Conservation (phyloP, 2,329 filamentous ascomycete genomes). For the Orbilia javanica region DNA sequence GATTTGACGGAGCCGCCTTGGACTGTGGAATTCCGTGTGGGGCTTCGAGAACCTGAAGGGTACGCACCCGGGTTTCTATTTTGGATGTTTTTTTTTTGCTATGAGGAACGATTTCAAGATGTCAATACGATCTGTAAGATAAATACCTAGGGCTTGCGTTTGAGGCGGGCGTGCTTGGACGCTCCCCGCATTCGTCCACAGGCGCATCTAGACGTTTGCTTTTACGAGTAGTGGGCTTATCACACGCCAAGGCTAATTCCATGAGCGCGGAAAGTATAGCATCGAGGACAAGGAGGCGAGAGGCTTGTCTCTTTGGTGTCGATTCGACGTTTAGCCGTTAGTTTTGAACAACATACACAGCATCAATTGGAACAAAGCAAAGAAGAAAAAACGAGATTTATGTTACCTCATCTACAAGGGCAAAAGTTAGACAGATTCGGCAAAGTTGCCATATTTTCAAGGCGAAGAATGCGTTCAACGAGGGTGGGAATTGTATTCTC, state of each 20-base stretch:
- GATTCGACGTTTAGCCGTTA: background rate
- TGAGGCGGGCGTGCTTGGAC: too few species aligned
- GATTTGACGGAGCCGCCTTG: background rate
- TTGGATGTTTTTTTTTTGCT: background rate
- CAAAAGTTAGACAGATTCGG: slow-evolving; percentile 9
- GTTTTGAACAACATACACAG: background rate
- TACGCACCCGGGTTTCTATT: background rate
- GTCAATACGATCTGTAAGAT: background rate
- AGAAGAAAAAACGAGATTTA: background rate
- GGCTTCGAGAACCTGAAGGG: background rate
- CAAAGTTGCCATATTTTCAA: slow-evolving; percentile 3
- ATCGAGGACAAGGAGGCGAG: background rate
- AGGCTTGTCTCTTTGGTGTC: background rate
- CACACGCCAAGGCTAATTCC: background rate
- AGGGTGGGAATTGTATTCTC: background rate
- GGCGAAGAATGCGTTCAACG: background rate
- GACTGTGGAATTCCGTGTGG: background rate
- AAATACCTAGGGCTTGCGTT: slow-evolving; percentile 7
- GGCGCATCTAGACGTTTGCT: background rate
- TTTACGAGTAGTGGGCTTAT: background rate
- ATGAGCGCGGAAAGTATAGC: background rate
- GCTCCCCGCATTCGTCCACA: background rate
- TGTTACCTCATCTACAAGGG: slow-evolving; percentile 19
- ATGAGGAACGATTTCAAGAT: background rate
- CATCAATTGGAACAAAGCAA: too few species aligned